Conservation (phyloP, 805 yeast species). For the Candida fluviatilis region DNA sequence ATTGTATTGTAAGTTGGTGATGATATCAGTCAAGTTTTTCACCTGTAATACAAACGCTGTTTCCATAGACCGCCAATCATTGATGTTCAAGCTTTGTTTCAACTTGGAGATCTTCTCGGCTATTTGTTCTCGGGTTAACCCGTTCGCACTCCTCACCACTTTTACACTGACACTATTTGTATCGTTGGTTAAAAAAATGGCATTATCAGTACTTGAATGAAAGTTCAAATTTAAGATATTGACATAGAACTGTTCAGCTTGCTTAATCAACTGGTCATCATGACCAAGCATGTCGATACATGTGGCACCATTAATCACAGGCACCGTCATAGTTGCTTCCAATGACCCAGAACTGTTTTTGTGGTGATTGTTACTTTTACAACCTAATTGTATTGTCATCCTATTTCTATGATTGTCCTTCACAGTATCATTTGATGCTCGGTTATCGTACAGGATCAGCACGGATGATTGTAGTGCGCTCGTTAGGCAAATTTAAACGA, state of each 20-base stretch:
- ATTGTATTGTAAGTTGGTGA: slow-evolving; percentile 25
- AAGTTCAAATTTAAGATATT: slow-evolving; percentile 33
- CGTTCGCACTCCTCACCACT: slow-evolving; percentile 11
- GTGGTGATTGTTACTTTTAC: too few species aligned
- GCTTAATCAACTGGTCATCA: slow-evolving; percentile 35
- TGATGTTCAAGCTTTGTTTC: slow-evolving; percentile 13
- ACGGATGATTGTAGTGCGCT: slow-evolving; percentile 4
- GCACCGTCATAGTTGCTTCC: slow-evolving; percentile 15
- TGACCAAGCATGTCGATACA: slow-evolving; percentile 52
- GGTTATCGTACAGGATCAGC: background rate
- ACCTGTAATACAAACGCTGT: slow-evolving; percentile 46
- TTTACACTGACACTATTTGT: slow-evolving; percentile 19
- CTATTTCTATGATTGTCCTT: too few species aligned
- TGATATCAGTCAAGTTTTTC: slow-evolving; percentile 33
- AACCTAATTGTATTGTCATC: too few species aligned
- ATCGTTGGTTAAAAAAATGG: slow-evolving; percentile 18
- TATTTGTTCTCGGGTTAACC: slow-evolving; percentile 16
- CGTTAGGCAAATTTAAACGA: background rate
- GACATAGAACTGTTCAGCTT: slow-evolving; percentile 56
- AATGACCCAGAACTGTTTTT: too few species aligned
- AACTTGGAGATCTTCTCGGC: slow-evolving; percentile 10
- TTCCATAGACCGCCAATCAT: slow-evolving; percentile 50
- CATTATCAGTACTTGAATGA: slow-evolving; percentile 14
- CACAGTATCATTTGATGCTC: too few species aligned
- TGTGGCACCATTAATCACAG: slow-evolving; percentile 56